A percentile compares a stretch with the other conserved stretches of the same genome.
These are phyloP conservation scores for Xylariaceae sp. DNA, from an alignment of 2,329 filamentous ascomycete genomes.

Conservation along the genomic window DNA sequence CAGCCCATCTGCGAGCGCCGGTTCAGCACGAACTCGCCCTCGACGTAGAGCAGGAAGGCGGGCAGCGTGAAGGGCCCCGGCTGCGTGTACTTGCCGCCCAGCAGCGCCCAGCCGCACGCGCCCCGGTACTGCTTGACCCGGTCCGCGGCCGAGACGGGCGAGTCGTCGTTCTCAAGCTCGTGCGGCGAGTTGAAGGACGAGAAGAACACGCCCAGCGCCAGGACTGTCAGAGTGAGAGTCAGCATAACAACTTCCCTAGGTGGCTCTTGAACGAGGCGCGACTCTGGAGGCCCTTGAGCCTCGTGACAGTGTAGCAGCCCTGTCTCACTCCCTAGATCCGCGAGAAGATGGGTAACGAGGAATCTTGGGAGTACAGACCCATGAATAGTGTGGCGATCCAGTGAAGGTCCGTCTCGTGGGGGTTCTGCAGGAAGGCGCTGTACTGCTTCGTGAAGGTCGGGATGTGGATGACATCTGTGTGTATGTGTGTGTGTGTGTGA, in stretches of 20 bases:
- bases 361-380: too few species aligned
- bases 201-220: constrained; percentile 36
- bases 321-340: too few species aligned
- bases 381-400: constrained; percentile 47
- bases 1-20: constrained; percentile 44
- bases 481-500: constrained; percentile 5
- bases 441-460: constrained; percentile 47
- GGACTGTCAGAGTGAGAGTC: too few species aligned
- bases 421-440: constrained; percentile 40
- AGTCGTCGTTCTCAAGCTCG: constrained; percentile 37
- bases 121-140: constrained; percentile 40
- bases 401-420: constrained; percentile 28
- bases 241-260: too few species aligned
- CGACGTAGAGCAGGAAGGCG: constrained; percentile 44
- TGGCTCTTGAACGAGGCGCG: too few species aligned
- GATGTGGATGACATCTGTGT: constrained; percentile 42
- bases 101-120: constrained; percentile 44
- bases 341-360: too few species aligned
- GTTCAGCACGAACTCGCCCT: constrained; percentile 46
- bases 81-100: constrained; percentile 41
- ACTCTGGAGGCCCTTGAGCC: too few species aligned
- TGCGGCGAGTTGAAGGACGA: constrained; percentile 35
- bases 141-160: constrained; percentile 31
- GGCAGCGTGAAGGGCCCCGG: constrained; percentile 42
- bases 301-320: too few species aligned